Evolutionary conservation across 2,329 filamentous ascomycete species (phyloP).

Genomic region (Cladosporium oxysporum): DNA sequence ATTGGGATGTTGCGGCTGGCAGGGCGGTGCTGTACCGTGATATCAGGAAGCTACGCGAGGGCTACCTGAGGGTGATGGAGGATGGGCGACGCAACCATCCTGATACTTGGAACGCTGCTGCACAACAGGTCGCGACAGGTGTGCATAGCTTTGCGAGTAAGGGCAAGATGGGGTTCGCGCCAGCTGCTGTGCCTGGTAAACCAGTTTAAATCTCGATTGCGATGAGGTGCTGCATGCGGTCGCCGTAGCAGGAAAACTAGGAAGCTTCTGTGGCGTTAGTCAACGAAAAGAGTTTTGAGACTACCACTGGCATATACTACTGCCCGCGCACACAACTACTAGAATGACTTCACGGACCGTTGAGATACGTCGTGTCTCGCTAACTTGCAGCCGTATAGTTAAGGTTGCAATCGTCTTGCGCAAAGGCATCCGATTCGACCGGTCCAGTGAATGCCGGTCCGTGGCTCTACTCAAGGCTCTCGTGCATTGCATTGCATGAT

Average conservation of each 20-base stretch:
- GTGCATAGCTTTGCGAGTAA: conserved; percentile 2
- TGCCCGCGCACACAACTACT: neutral
- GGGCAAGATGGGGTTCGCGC: neutral
- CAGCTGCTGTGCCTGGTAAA: neutral
- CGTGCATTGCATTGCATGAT: conserved; percentile 8
- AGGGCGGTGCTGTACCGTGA: conserved; percentile 35
- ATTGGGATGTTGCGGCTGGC: conserved; percentile 39
- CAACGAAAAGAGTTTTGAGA: neutral
- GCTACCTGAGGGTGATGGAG: conserved; percentile 35
- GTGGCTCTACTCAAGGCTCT: neutral
- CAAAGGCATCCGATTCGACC: neutral
- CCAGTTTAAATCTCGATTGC: neutral
- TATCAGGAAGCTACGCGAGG: conserved; percentile 38
- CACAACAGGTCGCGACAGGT: conserved; percentile 7
- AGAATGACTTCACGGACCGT: neutral
- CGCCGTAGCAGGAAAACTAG: neutral
- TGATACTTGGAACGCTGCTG: conserved; percentile 35
- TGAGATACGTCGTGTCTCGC: neutral
- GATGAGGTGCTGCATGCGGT: neutral
- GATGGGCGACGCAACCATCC: conserved; percentile 40
- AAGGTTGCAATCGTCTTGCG: neutral
- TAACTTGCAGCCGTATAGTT: neutral
- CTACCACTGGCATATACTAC: neutral
- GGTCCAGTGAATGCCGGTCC: neutral
- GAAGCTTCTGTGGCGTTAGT: neutral